Evolutionary conservation across 352 stramenopile species (phyloP), one percentile per base, ranked within the genome.

Genomic region (Elongisporangium undulatum): DNA sequence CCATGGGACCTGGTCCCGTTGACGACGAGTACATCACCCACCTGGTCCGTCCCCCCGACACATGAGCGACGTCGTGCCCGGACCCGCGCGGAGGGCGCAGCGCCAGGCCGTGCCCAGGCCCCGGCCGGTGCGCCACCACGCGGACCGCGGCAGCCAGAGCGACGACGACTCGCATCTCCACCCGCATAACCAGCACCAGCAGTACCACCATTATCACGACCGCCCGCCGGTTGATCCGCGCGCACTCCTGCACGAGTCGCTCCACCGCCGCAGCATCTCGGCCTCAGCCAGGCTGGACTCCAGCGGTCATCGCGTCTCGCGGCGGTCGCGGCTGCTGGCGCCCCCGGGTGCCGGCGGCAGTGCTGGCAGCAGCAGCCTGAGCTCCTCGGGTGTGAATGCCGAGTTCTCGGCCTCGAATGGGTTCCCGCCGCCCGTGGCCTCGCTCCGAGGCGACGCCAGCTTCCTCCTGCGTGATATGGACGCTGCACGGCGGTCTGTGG

Each of bases 401-500:
- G 29, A 41, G 29, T 41, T 41, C 29, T 41, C 29, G 29, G 29
- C 29, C 5, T 15, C 29, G 29, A 41, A 41, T 41, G 29, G 29
- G 29, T 41, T 41, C 29, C 29, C 29, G 29, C 29, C 29, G 29
- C 29, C 29, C 9, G 29, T 41, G 29, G 29, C 29, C 5, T 41
- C 52, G 51, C 62, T 71, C 39, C 77, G 64, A 24, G 74, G 67
- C 55, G 64, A 73, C 39, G 69, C 73, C 5, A 84, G 68, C 56
- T 74, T 82, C 41, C 55, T 85, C 3, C 79, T 83, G 74, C 79
- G 74, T 65, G 77, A 85, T 39, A 77, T 85, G 17, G 74, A 84
- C 53, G 52, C 72, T 24, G 66, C 74, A 6, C 65, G 72, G 17
- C 69, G 70, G 61, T 77, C 74, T 2, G 61, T 81, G 21, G 70